Percentiles rank a stretch among this genome's conserved stretches.
phyloP scores from a whole-genome alignment of 1,284 basidiomycete species.

The Stereum hirsutum region DNA sequence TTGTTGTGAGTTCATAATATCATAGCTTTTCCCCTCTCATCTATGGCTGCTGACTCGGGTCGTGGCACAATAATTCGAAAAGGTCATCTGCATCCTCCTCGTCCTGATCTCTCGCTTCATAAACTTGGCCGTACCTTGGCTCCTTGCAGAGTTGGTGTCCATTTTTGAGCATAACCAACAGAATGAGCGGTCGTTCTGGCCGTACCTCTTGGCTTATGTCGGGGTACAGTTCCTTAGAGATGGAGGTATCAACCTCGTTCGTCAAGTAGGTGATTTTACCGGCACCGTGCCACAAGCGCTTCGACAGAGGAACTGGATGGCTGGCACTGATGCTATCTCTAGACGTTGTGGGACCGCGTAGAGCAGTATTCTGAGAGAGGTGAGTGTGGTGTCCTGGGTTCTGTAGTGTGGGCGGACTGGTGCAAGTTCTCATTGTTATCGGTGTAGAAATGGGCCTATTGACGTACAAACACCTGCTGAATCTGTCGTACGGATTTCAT shows the following conservation, averaged over 20 bases:
- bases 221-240: conserved; percentile 59
- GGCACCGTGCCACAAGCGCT: not conserved
- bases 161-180: conserved; percentile 40
- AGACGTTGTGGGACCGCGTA: conserved; percentile 74
- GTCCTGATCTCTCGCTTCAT: conserved; percentile 69
- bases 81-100: conserved; percentile 60
- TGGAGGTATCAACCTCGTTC: conserved; percentile 58
- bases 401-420: not conserved
- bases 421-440: not conserved
- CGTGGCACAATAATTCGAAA: too few relatives aligned
- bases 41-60: conserved; percentile 9
- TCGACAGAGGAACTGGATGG: conserved; percentile 5
- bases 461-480: conserved; percentile 72
- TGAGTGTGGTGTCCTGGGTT: conserved; percentile 15
- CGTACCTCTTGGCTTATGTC: conserved; percentile 54
- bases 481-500: conserved; percentile 80
- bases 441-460: conserved; percentile 65
- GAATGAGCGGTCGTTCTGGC: conserved; percentile 52
- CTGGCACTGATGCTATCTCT: too few relatives aligned
- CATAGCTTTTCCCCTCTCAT: conserved; percentile 2
- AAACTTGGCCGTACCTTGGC: conserved; percentile 65
- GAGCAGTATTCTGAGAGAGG: conserved; percentile 79
- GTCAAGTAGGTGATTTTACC: conserved; percentile 38
- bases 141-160: conserved; percentile 60
- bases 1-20: conserved; percentile 43